Evolutionary conservation across 257 asterid species (phyloP), one percentile per base, ranked within the genome.

Genomic region (Voacanga thouarsii): DNA sequence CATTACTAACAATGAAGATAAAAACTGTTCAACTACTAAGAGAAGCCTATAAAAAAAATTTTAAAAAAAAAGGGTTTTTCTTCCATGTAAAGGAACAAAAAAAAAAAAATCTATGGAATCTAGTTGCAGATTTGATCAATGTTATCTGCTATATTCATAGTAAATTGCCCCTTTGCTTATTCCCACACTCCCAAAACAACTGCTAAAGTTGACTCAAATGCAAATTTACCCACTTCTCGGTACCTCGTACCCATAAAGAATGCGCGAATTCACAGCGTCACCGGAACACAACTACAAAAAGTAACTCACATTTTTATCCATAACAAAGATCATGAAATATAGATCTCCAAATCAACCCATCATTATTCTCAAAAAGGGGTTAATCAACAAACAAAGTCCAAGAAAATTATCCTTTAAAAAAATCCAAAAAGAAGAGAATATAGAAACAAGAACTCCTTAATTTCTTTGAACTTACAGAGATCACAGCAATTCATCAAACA

Each of bases 391-490:
- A 76, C 24, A 65, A 14, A 12, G 45, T 61, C 21, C 44, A 41
- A 28, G 28, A 7, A 16, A 75, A 39, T 63, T 39, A 44, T 55
- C 12, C 56, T 14, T 14, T 18, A 61, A 26, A 63, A 44, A 16
- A 75, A 24, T 23, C 11, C 3, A 53, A 37, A 47, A 45, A 45
- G 33, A 44, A 11, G 60, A 24, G 37, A 5, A 28, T 24, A 33
- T 26, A 7, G 23, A 21, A 24, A 64, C 63, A 12, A 47, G 21
- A 50, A 26, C 19, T 47, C 71, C 10, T 37, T 33, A 41, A 68
- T 41, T 41, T 68, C 73, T 19, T 68, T 76, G 21, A 45, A 76
- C 80, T 76, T 76, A 76, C 80, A 76, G 80, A 64, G 60, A 66
- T 63, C 65, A 50, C n/a, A 12, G 50, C n/a, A 66, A 53, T 28